Evolutionary conservation across 2,329 filamentous ascomycete species (phyloP).

Genomic region (Fusarium annulatum): DNA sequence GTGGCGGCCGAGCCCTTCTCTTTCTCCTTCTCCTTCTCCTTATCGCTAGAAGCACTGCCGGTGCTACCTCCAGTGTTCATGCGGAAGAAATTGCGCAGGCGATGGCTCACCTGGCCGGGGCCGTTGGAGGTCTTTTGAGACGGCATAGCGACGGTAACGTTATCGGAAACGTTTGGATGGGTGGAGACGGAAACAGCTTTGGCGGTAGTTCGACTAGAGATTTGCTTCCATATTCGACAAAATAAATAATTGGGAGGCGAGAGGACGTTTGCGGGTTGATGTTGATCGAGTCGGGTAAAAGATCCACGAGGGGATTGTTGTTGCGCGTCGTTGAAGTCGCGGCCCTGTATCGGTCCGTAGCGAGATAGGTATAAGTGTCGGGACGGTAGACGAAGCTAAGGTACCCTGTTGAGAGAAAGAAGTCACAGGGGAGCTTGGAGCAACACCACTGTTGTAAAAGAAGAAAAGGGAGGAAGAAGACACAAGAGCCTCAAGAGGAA

Average conservation of each 20-base stretch:
- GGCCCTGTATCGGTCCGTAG: background rate
- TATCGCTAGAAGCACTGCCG: constrained; percentile 52
- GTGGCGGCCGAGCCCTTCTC: constrained; percentile 43
- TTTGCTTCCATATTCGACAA: constrained; percentile 54
- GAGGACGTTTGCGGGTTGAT: constrained; percentile 11
- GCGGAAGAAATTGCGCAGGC: constrained; percentile 77
- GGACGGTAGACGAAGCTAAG: constrained; percentile 7
- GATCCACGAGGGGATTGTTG: constrained; percentile 21
- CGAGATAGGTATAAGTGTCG: constrained; percentile 18
- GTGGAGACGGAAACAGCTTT: constrained; percentile 27
- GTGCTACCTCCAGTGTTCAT: constrained; percentile 63
- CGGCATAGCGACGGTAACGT: constrained; percentile 55
- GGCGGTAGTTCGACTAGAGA: constrained; percentile 46
- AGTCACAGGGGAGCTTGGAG: background rate
- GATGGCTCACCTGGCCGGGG: constrained; percentile 71
- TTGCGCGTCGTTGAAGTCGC: constrained; percentile 28
- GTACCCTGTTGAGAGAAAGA: background rate
- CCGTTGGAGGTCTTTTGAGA: constrained; percentile 64
- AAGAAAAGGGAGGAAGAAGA: constrained; percentile 31
- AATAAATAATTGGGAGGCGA: constrained; percentile 14
- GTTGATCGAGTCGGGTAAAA: constrained; percentile 25
- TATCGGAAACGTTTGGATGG: constrained; percentile 17
- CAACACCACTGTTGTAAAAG: constrained; percentile 7
- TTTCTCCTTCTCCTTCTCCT: constrained; percentile 54
- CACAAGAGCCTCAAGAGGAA: constrained; percentile 24